Base-by-base conservation (phyloP, 2,329 filamentous ascomycete genomes). In the Colletotrichum navitas region DNA sequence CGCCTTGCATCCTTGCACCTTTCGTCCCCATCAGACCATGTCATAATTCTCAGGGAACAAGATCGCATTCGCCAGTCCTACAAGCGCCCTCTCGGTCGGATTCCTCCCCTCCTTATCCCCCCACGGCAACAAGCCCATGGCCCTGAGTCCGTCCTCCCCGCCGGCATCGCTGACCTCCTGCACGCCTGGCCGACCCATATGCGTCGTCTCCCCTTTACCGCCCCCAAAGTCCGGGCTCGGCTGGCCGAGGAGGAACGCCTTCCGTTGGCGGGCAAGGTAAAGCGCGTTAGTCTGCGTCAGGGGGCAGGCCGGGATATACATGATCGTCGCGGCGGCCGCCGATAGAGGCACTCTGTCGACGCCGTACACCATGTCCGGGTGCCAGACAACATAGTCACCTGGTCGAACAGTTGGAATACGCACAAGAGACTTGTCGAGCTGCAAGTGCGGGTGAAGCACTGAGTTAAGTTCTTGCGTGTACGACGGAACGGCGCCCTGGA, bases 311-410 rank as follows among this genome's bases (percentile, higher is more conserved):
- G 83, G 82, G 26, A 84, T 77, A 73, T 83, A 83, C 72, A 84
- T 78, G 63, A 81, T 77, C 7, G 79, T 78, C 1, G 78, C 77
- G 12, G 73, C 56, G 18, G 61, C 32, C 5, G 67, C 56, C 26
- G 65, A 54, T 5, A 63, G 29, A 12, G 65, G 62, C 47, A 70
- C 65, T n/a, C 34, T 88, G 79, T 94, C 92, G 2, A 94, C 92
- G 0, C 91, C 87, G 79, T 95, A 92, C 59, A 94, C 88, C 41
- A 81, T 84, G 78, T 92, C 90, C 75, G 90, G 92, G 78, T 94
- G 92, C 91, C 91, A 94, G 43, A 89, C 87, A 2, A 94, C 91
- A 76, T 91, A 95, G 79, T 95, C 93, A 5, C 93, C 93, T 0
- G 93, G 92, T 39, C 86, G 82, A 14, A 95, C 90, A 21, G 83